phyloP scores from a whole-genome alignment of 345 rosid genomes.

The Geranium brycei region DNA sequence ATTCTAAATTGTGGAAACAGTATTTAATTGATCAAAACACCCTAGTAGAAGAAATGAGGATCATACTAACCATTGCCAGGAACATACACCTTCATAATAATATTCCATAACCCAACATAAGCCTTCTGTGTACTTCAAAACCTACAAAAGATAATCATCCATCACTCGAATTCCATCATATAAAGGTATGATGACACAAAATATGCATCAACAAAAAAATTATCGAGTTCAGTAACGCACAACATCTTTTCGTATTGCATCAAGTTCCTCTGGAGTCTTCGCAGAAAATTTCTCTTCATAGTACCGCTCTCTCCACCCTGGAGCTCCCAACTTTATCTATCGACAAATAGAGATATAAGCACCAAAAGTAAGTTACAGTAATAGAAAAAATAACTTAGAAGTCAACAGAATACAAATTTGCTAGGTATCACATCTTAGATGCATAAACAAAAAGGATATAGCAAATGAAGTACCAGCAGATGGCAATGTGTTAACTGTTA shows the following conservation, averaged over 20 bases:
- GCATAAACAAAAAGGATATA: too few relatives aligned
- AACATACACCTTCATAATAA: conserved; percentile 92
- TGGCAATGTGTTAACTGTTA: too few relatives aligned
- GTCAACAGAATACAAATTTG: too few relatives aligned
- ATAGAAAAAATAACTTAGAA: too few relatives aligned
- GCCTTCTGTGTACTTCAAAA: conserved; percentile 74
- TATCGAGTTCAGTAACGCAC: conserved; percentile 32
- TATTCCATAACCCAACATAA: conserved; percentile 96
- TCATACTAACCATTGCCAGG: conserved; percentile 83
- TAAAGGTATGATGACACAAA: background rate
- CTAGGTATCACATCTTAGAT: too few relatives aligned
- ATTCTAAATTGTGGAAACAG: too few relatives aligned
- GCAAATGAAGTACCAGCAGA: too few relatives aligned
- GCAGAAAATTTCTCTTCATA: conserved; percentile 71
- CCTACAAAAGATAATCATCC: conserved; percentile 28
- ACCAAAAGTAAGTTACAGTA: background rate
- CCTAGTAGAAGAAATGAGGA: background rate
- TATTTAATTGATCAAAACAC: too few relatives aligned
- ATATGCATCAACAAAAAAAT: background rate
- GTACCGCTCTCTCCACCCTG: conserved; percentile 95
- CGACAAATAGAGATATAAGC: background rate
- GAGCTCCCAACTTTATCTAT: conserved; percentile 64
- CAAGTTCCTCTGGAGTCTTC: conserved; percentile 51
- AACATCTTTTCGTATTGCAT: conserved; percentile 64
- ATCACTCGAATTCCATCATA: background rate